Evolutionary conservation across 139 green algal species (phyloP).

Genomic region (Marvania coccoides): DNA sequence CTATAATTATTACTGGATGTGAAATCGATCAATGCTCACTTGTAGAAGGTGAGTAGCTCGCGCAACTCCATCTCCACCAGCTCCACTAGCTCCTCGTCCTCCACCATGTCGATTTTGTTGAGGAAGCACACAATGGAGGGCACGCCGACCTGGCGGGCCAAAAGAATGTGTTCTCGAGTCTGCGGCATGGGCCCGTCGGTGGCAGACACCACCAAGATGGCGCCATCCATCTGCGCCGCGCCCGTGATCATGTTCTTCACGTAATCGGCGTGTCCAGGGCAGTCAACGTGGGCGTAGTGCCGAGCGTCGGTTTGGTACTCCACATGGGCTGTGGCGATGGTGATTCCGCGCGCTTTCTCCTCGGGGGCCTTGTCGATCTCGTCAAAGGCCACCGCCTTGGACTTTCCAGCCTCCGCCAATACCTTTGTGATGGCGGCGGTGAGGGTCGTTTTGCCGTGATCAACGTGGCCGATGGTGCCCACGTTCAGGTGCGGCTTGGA

Average conservation of each 20-base stretch:
- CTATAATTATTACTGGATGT: not conserved
- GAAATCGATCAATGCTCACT: constrained; percentile 33
- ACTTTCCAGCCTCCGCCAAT: constrained; percentile 74
- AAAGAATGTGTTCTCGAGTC: constrained; percentile 96
- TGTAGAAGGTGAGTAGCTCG: constrained; percentile 97
- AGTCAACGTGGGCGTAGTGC: constrained; percentile 99
- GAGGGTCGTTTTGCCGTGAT: constrained; percentile 98
- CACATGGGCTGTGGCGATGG: constrained; percentile 94
- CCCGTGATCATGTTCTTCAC: constrained; percentile 99
- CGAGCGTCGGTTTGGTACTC: constrained; percentile 96
- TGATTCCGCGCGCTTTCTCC: constrained; percentile 98
- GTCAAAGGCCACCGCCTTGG: constrained; percentile 83
- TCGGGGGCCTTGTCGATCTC: constrained; percentile 99
- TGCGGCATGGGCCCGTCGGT: constrained; percentile 98
- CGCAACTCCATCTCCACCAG: constrained; percentile 98
- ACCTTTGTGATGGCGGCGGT: constrained; percentile 94
- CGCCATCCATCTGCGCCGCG: constrained; percentile 97
- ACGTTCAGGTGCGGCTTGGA: constrained; percentile 97
- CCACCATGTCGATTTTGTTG: constrained; percentile 96
- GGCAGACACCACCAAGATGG: constrained; percentile 95
- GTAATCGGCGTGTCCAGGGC: constrained; percentile 97
- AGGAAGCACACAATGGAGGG: constrained; percentile 94
- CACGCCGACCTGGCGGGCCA: constrained; percentile 94
- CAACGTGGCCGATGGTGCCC: constrained; percentile 97
- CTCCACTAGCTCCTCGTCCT: constrained; percentile 96